Evolutionary conservation across 176 grass and related monocot genomes (phyloP).

Genomic region (Areca catechu): DNA sequence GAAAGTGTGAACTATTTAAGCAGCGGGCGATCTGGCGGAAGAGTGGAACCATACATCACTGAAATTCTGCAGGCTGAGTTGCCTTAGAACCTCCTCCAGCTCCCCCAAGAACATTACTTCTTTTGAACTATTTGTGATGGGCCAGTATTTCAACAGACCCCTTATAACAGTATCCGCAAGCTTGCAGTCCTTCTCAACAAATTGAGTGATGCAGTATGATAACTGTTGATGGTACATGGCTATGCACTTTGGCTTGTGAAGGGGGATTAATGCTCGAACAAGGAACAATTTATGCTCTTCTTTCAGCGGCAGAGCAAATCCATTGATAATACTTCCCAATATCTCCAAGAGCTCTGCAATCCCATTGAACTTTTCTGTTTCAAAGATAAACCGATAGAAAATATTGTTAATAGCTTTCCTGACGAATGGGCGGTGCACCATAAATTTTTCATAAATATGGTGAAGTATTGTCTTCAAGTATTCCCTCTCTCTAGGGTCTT

Average conservation of each 20-base stretch:
- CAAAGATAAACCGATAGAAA: conserved; percentile 21
- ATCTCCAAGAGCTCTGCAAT: conserved; percentile 24
- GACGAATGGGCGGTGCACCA: conserved; percentile 24
- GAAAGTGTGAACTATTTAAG: conserved; percentile 22
- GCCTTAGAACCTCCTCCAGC: conserved; percentile 23
- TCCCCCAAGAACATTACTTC: conserved; percentile 28
- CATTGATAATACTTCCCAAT: conserved; percentile 24
- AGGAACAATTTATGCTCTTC: conserved; percentile 29
- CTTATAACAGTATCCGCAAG: conserved; percentile 20
- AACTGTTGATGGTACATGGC: conserved; percentile 24
- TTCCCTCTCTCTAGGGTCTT: conserved; percentile 32
- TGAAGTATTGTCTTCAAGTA: conserved; percentile 25
- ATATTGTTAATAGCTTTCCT: conserved; percentile 28
- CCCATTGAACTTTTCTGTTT: conserved; percentile 23
- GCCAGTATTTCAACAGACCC: conserved; percentile 27
- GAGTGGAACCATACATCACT: conserved; percentile 23
- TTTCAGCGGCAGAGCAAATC: conserved; percentile 24
- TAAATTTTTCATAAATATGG: conserved; percentile 27
- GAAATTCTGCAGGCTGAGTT: conserved; percentile 25
- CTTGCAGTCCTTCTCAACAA: conserved; percentile 28
- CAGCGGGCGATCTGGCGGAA: conserved; percentile 19
- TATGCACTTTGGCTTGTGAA: conserved; percentile 24
- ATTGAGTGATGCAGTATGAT: conserved; percentile 30
- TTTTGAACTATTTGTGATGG: conserved; percentile 28
- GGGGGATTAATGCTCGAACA: conserved; percentile 20